These are phyloP conservation scores for Catunica adiposa DNA, from an alignment of 2,329 filamentous ascomycete genomes.

Conservation along the genomic window DNA sequence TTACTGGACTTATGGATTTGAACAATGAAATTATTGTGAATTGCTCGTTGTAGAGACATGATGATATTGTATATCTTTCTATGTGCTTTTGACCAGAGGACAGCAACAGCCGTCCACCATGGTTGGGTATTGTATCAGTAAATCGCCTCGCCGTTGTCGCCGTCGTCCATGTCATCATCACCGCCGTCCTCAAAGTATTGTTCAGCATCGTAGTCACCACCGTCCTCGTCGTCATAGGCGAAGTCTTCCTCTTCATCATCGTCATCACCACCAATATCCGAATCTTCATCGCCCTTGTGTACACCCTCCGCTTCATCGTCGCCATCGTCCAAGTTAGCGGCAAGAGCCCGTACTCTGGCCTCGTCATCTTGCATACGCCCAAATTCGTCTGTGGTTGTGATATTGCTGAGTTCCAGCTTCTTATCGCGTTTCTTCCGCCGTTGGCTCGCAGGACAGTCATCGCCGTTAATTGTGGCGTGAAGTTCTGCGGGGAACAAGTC, in stretches of 20 bases:
- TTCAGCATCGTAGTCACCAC: constrained; percentile 45
- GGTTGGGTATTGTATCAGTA: constrained; percentile 6
- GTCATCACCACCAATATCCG: constrained; percentile 23
- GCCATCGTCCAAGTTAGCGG: constrained; percentile 26
- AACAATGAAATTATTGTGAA: not conserved
- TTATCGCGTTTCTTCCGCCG: constrained; percentile 21
- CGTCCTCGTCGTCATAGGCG: constrained; percentile 40
- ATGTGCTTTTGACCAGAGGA: not conserved
- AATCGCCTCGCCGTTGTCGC: constrained; percentile 19
- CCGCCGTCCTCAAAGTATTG: constrained; percentile 43
- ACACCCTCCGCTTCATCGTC: constrained; percentile 30
- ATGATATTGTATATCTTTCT: not conserved
- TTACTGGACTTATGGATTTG: not conserved
- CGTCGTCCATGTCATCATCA: constrained; percentile 37
- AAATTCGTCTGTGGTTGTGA: constrained; percentile 34
- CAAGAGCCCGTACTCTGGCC: constrained; percentile 20
- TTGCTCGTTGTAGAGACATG: not conserved
- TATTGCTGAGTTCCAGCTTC: constrained; percentile 30
- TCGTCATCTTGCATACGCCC: constrained; percentile 26
- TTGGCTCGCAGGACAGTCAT: constrained; percentile 20
- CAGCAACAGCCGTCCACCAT: not conserved
- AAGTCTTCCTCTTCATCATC: constrained; percentile 28
- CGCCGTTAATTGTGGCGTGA: constrained; percentile 36
- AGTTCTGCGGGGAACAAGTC: constrained; percentile 42
- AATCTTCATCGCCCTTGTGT: constrained; percentile 30